A percentile compares a stretch with the other conserved stretches of the same genome.
Evolutionary conservation across 805 yeast species (phyloP).

Genomic region (Starmerella vaccinii): DNA sequence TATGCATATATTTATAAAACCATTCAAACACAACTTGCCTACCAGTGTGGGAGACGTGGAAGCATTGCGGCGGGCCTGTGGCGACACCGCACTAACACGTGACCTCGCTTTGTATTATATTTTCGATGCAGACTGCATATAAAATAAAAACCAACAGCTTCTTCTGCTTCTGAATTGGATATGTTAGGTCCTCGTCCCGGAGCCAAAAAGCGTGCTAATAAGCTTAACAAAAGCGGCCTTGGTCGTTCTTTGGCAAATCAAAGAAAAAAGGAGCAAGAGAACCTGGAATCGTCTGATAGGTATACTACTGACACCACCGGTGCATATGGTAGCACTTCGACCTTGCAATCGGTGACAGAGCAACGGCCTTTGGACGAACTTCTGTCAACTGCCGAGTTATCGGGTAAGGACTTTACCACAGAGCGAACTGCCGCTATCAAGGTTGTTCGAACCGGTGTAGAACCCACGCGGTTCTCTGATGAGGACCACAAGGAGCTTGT

Average conservation of each 20-base stretch:
- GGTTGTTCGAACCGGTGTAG: slow-evolving; percentile 51
- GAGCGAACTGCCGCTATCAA: slow-evolving; percentile 74
- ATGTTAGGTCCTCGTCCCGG: slow-evolving; percentile 81
- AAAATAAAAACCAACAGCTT: too few relatives aligned
- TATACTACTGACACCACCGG: slow-evolving; percentile 63
- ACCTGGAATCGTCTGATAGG: slow-evolving; percentile 70
- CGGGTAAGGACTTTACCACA: slow-evolving; percentile 93
- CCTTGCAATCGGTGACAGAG: slow-evolving; percentile 86
- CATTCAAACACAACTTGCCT: too few relatives aligned
- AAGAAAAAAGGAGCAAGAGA: slow-evolving; percentile 42
- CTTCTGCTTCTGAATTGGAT: not conserved
- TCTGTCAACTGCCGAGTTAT: slow-evolving; percentile 86
- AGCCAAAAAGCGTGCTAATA: slow-evolving; percentile 54
- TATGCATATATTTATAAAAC: not conserved
- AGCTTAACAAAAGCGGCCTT: slow-evolving; percentile 59
- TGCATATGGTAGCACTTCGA: slow-evolving; percentile 56
- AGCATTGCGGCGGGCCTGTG: slow-evolving; percentile 3
- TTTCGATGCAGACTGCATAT: not conserved
- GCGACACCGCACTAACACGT: not conserved
- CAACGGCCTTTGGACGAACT: slow-evolving; percentile 91
- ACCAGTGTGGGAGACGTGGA: too few relatives aligned
- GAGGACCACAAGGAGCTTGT: slow-evolving; percentile 57
- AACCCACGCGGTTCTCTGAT: slow-evolving; percentile 28
- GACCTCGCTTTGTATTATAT: not conserved
- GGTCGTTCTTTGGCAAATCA: slow-evolving; percentile 76